phyloP scores from a whole-genome alignment of 768 basidiomycete species.

The Auricularia auricula-judae region DNA sequence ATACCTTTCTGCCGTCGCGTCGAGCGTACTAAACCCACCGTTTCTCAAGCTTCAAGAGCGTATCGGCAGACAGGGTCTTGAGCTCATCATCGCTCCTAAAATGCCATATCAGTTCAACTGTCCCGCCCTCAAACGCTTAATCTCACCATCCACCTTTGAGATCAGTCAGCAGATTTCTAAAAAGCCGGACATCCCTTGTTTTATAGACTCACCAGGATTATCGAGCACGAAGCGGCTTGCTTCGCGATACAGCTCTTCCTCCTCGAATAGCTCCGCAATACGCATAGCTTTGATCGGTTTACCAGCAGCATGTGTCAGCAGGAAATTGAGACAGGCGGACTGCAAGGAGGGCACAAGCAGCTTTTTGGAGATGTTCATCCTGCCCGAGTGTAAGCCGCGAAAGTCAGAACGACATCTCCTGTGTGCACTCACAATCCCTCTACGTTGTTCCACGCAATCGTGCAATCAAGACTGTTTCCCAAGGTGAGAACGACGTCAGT shows the following conservation, averaged over 20 bases:
- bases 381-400: constrained; percentile 1
- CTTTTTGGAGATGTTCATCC: constrained; percentile 81
- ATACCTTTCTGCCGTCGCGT: background rate
- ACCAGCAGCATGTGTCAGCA: constrained; percentile 87
- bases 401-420: background rate
- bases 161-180: background rate
- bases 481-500: constrained; percentile 2
- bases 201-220: constrained; percentile 62
- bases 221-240: constrained; percentile 86
- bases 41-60: constrained; percentile 82
- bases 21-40: constrained; percentile 29
- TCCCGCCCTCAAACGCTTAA: constrained; percentile 9
- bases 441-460: constrained; percentile 92
- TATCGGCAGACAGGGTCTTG: constrained; percentile 70
- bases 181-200: too few relatives aligned
- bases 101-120: too few relatives aligned
- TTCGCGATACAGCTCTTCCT: constrained; percentile 85
- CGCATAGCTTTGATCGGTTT: constrained; percentile 87
- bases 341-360: constrained; percentile 76
- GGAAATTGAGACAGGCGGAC: constrained; percentile 72
- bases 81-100: constrained; percentile 40
- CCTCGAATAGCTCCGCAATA: constrained; percentile 82
- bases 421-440: constrained; percentile 45
- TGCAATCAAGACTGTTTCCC: constrained; percentile 61
- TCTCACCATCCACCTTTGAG: constrained; percentile 1